phyloP scores from a whole-genome alignment of 2,329 filamentous ascomycete genomes.

The Exophiala xenobiotica region DNA sequence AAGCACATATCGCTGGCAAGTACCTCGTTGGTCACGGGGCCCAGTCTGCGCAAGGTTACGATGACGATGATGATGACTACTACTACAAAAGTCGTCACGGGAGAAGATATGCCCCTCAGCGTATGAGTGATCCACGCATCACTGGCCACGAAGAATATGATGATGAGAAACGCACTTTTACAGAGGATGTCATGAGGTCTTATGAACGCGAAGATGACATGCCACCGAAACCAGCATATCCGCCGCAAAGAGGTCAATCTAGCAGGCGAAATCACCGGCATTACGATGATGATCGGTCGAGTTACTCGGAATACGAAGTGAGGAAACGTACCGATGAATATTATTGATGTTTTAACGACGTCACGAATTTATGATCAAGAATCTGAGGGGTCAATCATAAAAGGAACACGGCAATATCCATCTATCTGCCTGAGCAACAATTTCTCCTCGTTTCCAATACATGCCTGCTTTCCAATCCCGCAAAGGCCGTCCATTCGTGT shows the following conservation, averaged over 20 bases:
- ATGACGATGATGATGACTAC: constrained; percentile 14
- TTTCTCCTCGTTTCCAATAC: too few relatives aligned
- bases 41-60: not conserved
- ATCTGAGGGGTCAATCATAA: not conserved
- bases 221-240: constrained; percentile 10
- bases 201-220: constrained; percentile 24
- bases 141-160: constrained; percentile 26
- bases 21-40: constrained; percentile 18
- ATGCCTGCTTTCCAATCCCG: too few relatives aligned
- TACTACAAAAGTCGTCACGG: constrained; percentile 28
- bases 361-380: not conserved
- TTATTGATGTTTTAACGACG: constrained; percentile 5
- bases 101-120: constrained; percentile 32
- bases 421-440: too few relatives aligned
- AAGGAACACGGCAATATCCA: too few relatives aligned
- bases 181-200: constrained; percentile 22
- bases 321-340: constrained; percentile 16
- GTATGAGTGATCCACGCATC: constrained; percentile 32
- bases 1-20: constrained; percentile 23
- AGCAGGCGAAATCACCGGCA: constrained; percentile 12
- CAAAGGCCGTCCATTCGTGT: too few relatives aligned
- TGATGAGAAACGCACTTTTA: constrained; percentile 29
- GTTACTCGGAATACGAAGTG: constrained; percentile 18
- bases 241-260: constrained; percentile 14
- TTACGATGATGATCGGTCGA: constrained; percentile 19